A percentile compares a stretch with the other conserved stretches of the same genome.
Evolutionary conservation across 2,329 filamentous ascomycete genomes (phyloP).

Genomic region (Blastomyces gilchristii): DNA sequence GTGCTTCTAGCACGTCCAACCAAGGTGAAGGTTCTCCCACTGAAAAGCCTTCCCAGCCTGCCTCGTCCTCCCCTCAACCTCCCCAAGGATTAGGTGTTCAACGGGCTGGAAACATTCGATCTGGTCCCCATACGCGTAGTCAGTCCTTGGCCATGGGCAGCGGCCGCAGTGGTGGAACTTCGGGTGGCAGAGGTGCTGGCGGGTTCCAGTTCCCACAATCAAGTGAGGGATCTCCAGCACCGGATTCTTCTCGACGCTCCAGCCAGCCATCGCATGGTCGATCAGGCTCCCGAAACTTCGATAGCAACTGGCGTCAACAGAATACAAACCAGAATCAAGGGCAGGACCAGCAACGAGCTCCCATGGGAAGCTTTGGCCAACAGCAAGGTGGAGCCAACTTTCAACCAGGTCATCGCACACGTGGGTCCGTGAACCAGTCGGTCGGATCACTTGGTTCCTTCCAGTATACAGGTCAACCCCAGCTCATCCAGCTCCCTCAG

Average conservation of each 20-base stretch:
- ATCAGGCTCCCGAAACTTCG: conserved; percentile 83
- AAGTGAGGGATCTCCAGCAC: conserved; percentile 42
- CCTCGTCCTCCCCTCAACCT: conserved; percentile 37
- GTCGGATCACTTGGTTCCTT: conserved; percentile 75
- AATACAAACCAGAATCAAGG: conserved; percentile 41
- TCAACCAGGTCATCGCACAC: conserved; percentile 82
- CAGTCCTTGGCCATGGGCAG: conserved; percentile 44
- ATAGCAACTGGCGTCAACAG: conserved; percentile 94
- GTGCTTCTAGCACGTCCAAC: conserved; percentile 35
- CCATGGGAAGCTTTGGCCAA: conserved; percentile 57
- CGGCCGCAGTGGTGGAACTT: conserved; percentile 57
- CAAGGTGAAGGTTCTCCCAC: conserved; percentile 48
- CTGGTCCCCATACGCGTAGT: conserved; percentile 49
- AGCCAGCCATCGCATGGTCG: conserved; percentile 60
- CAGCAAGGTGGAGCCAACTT: conserved; percentile 62
- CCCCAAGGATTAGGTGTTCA: conserved; percentile 53
- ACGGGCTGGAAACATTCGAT: conserved; percentile 80
- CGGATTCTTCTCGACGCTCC: conserved; percentile 25
- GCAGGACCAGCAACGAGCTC: conserved; percentile 43
- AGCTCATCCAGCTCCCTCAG: conserved; percentile 73
- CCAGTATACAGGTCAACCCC: conserved; percentile 78
- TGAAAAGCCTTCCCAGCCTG: conserved; percentile 27
- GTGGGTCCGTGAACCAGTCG: conserved; percentile 77
- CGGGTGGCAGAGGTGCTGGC: conserved; percentile 54
- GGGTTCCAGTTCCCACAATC: conserved; percentile 59